Evolutionary conservation across 331 rosid genomes (phyloP).

Genomic region (Saraca asoca): DNA sequence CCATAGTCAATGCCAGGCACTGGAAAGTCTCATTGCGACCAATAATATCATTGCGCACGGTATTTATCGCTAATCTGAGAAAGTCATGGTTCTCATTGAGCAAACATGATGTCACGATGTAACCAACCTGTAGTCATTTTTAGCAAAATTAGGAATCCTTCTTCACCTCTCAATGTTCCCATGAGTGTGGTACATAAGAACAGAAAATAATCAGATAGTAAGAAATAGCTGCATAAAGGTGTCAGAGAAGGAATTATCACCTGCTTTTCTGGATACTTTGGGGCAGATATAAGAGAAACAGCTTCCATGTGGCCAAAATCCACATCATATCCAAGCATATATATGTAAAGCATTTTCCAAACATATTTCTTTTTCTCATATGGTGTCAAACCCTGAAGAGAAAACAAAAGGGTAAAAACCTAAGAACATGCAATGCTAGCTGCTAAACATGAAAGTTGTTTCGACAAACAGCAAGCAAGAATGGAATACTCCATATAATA

Average conservation of each 20-base stretch:
- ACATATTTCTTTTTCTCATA: constrained; percentile 98
- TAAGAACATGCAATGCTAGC: constrained; percentile 20
- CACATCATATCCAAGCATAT: constrained; percentile 98
- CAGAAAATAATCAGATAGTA: constrained; percentile 1
- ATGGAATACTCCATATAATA: background rate
- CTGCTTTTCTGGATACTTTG: constrained; percentile 99
- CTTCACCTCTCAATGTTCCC: constrained; percentile 27
- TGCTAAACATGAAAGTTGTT: constrained; percentile 22
- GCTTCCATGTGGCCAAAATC: constrained; percentile 99
- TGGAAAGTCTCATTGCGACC: constrained; percentile 99
- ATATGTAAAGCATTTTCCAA: constrained; percentile 98
- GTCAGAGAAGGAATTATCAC: constrained; percentile 40
- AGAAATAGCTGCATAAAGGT: constrained; percentile 16
- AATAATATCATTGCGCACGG: constrained; percentile 96
- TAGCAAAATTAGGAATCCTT: constrained; percentile 32
- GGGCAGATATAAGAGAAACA: constrained; percentile 98
- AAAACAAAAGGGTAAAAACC: constrained; percentile 37
- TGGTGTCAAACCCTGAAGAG: constrained; percentile 78
- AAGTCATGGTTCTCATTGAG: constrained; percentile 99
- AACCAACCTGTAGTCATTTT: constrained; percentile 87
- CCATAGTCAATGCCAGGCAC: constrained; percentile 97
- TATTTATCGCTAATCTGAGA: constrained; percentile 93
- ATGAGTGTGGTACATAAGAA: constrained; percentile 21
- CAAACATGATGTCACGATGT: constrained; percentile 91
- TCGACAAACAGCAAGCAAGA: constrained; percentile 27